phyloP scores from a whole-genome alignment of 2,329 filamentous ascomycete species.

The Stagonosporopsis chrysanthemi region DNA sequence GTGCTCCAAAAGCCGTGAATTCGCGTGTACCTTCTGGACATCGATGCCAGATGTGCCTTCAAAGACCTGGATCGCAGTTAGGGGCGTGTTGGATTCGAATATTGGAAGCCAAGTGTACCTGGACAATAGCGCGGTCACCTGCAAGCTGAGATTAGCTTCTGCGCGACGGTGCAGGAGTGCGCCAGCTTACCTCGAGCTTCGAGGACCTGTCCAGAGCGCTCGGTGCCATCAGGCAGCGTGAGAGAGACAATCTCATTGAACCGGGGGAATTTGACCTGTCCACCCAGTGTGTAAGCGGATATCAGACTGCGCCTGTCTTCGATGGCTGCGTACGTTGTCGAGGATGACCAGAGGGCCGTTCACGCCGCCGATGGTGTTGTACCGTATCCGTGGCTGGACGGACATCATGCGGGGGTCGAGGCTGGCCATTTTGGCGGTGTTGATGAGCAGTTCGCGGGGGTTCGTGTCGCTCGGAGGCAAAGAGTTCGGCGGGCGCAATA shows the following conservation, averaged over 20 bases:
- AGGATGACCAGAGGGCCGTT: conserved; percentile 98
- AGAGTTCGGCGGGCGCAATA: conserved; percentile 18
- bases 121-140: conserved; percentile 94
- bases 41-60: conserved; percentile 97
- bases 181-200: conserved; percentile 84
- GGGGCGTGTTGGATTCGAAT: conserved; percentile 15
- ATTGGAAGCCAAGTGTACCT: conserved; percentile 64
- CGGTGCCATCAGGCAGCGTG: conserved; percentile 92
- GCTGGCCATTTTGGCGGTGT: conserved; percentile 46
- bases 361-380: conserved; percentile 98
- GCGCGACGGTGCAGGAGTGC: neutral
- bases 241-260: conserved; percentile 98
- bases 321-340: conserved; percentile 76
- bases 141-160: conserved; percentile 28
- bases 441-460: conserved; percentile 28
- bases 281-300: conserved; percentile 32
- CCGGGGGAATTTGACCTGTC: conserved; percentile 92
- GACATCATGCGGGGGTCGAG: conserved; percentile 61
- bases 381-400: conserved; percentile 78
- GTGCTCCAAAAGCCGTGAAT: conserved; percentile 19
- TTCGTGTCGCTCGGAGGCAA: conserved; percentile 28
- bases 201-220: conserved; percentile 92
- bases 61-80: conserved; percentile 74
- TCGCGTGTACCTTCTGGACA: conserved; percentile 80
- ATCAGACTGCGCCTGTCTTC: conserved; percentile 6